A percentile compares a stretch with the other conserved stretches of the same genome.
phyloP scores from a whole-genome alignment of 192 early-diverging fungal species.

The Piromyces finnis region DNA sequence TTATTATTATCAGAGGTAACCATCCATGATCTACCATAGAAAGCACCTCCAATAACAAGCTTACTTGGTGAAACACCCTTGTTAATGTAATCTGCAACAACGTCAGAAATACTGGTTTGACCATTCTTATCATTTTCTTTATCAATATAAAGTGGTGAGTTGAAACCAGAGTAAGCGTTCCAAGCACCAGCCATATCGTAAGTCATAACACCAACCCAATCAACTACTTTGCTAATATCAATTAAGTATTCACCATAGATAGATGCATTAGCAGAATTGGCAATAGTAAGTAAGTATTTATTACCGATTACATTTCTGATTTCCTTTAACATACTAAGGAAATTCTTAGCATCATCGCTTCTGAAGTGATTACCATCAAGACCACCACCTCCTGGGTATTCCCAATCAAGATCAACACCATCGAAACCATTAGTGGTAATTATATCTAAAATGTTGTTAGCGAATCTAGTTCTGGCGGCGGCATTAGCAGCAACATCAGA shows the following conservation, averaged over 20 bases:
- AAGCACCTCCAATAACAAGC: slow-evolving; percentile 77
- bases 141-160: slow-evolving; percentile 1
- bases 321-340: slow-evolving; percentile 14
- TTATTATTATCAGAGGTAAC: neutral
- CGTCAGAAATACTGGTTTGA: slow-evolving; percentile 4
- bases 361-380: slow-evolving; percentile 32
- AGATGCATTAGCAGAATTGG: neutral
- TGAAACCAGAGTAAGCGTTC: slow-evolving; percentile 1
- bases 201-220: slow-evolving; percentile 2
- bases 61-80: slow-evolving; percentile 65
- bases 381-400: slow-evolving; percentile 34
- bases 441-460: slow-evolving; percentile 31
- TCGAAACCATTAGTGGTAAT: slow-evolving; percentile 33
- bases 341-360: slow-evolving; percentile 13
- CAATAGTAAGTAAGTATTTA: neutral
- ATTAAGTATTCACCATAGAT: slow-evolving; percentile 1
- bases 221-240: neutral
- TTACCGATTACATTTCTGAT: slow-evolving; percentile 11
- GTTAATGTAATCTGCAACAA: slow-evolving; percentile 49
- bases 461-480: slow-evolving; percentile 27
- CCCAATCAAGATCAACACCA: slow-evolving; percentile 48
- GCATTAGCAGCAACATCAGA: slow-evolving; percentile 28
- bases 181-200: slow-evolving; percentile 2
- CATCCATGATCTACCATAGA: slow-evolving; percentile 28
- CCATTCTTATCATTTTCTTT: slow-evolving; percentile 1